Conservation (phyloP, 371 early-diverging fungal genomes). For the Sporodiniella umbellata region DNA sequence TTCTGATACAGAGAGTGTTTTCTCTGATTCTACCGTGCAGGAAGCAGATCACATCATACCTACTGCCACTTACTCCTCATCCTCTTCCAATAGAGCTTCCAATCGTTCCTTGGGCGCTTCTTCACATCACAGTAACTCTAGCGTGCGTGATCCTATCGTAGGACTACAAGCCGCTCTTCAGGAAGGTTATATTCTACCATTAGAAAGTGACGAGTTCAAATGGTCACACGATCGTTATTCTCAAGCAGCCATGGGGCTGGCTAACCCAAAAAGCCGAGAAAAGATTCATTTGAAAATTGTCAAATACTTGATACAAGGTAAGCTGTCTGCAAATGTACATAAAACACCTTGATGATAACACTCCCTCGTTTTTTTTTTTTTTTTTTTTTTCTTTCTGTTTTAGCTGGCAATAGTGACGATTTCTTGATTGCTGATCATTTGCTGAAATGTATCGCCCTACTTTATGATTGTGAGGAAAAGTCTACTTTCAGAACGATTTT, state of each 20-base stretch:
- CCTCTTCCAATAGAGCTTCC: background rate
- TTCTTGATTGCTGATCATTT: slow-evolving; percentile 41
- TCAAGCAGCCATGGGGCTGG: slow-evolving; percentile 45
- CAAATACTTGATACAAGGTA: slow-evolving; percentile 24
- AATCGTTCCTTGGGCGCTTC: background rate
- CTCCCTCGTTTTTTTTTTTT: too few species aligned
- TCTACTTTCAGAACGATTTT: slow-evolving; percentile 20
- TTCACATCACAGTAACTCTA: background rate
- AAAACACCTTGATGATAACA: too few species aligned
- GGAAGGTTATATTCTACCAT: slow-evolving; percentile 43
- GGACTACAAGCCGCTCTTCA: slow-evolving; percentile 45
- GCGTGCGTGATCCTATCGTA: slow-evolving; percentile 27
- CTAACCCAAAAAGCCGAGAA: slow-evolving; percentile 26
- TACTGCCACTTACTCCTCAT: slow-evolving; percentile 2
- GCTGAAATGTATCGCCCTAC: slow-evolving; percentile 26
- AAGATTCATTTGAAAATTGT: slow-evolving; percentile 41
- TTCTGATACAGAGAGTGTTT: slow-evolving; percentile 16
- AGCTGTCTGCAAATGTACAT: too few species aligned
- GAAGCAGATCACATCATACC: background rate
- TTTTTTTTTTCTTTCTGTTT: too few species aligned
- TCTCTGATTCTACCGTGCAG: background rate
- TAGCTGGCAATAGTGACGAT: slow-evolving; percentile 24
- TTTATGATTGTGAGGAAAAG: slow-evolving; percentile 19
- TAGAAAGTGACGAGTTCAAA: slow-evolving; percentile 41
- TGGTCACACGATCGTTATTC: slow-evolving; percentile 49